phyloP scores from a whole-genome alignment of 139 green algal species.

The Marvania coccoides region DNA sequence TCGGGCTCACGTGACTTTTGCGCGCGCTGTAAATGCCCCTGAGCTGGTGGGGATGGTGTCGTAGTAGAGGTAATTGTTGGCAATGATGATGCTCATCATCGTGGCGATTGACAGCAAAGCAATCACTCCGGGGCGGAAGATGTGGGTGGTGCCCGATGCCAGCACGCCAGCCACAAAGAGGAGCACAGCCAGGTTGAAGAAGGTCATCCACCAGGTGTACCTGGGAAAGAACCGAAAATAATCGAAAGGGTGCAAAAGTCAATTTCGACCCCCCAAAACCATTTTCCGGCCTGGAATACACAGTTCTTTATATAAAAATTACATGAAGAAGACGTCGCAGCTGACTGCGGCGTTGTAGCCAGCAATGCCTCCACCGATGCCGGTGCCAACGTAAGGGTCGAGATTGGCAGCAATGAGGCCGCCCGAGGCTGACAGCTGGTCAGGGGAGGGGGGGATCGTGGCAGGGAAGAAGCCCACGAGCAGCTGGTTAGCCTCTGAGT shows the following conservation, averaged over 20 bases:
- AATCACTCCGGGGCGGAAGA: not conserved
- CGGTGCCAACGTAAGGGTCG: no score
- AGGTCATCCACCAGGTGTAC: constrained; percentile 4
- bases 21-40: not conserved
- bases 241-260: no score
- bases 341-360: not conserved
- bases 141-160: not conserved
- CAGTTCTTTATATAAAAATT: no score
- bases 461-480: no score
- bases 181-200: constrained; percentile 2
- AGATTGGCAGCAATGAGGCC: no score
- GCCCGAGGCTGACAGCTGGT: no score
- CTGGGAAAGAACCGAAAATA: not conserved
- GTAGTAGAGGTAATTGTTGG: constrained; percentile 4
- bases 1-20: not conserved
- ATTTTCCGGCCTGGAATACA: no score
- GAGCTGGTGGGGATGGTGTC: not conserved
- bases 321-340: constrained; percentile 3
- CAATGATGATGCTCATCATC: not conserved
- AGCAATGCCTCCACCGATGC: not conserved
- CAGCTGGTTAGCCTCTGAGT: not conserved
- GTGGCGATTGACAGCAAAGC: not conserved
- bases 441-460: no score
- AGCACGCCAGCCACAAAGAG: not conserved
- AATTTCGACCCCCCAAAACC: no score